Percentiles rank a stretch among this genome's conserved stretches.
Conservation (phyloP, 495 filamentous ascomycete genomes). For the Letharia lupina region DNA sequence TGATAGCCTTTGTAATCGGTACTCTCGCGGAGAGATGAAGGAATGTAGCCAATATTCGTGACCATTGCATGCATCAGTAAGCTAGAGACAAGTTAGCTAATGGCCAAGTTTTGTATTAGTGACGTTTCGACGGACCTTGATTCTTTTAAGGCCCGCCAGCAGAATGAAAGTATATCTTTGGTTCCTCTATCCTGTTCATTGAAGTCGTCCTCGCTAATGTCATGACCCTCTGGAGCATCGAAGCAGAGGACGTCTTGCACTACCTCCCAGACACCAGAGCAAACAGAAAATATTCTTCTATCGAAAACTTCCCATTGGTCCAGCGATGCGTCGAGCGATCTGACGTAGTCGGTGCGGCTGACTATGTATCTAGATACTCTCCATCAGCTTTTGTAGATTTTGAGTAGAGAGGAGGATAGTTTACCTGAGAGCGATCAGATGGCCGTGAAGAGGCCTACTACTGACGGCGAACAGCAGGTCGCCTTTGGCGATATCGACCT, state of each 20-base stretch:
- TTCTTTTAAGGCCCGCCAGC: constrained; percentile 85
- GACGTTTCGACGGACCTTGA: constrained; percentile 53
- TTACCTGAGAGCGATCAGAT: constrained; percentile 41
- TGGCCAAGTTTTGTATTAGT: not conserved
- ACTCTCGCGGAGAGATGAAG: constrained; percentile 26
- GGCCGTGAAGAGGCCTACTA: constrained; percentile 60
- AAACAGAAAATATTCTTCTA: constrained; percentile 46
- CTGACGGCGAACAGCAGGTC: constrained; percentile 54
- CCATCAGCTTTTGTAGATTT: constrained; percentile 18
- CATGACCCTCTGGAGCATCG: constrained; percentile 84
- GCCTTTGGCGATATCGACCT: constrained; percentile 45
- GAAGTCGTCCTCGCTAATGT: constrained; percentile 62
- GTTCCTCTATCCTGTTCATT: constrained; percentile 58
- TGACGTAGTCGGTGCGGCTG: constrained; percentile 24
- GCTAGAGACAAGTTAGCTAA: constrained; percentile 10
- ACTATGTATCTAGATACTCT: constrained; percentile 29
- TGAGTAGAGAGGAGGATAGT: constrained; percentile 31
- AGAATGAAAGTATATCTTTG: constrained; percentile 85
- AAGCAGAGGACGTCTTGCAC: constrained; percentile 73
- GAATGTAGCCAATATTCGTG: constrained; percentile 33
- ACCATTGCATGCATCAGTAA: constrained; percentile 19
- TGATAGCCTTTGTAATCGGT: constrained; percentile 36
- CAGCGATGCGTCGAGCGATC: constrained; percentile 26
- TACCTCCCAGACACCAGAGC: constrained; percentile 60
- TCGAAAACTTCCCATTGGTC: constrained; percentile 41